phyloP scores from a whole-genome alignment of 2,329 filamentous ascomycete species.

The Microcyclospora tardicrescens region DNA sequence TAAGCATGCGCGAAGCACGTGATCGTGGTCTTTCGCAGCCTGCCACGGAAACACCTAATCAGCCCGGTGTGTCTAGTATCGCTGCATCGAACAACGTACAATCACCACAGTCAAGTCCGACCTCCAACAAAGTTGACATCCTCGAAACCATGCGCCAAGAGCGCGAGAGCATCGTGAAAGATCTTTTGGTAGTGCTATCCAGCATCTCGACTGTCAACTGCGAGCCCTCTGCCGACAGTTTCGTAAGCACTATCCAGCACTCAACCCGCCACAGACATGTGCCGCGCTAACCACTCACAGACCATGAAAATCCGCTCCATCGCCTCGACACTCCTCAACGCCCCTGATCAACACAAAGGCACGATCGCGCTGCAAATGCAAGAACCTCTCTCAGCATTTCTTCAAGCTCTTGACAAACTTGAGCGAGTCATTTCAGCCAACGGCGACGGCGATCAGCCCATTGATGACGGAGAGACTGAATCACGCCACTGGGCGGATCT shows the following conservation, averaged over 20 bases:
- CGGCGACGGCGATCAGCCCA: slow-evolving; percentile 18
- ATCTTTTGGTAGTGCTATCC: slow-evolving; percentile 60
- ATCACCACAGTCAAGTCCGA: slow-evolving; percentile 16
- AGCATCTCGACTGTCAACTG: slow-evolving; percentile 75
- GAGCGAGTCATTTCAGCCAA: slow-evolving; percentile 48
- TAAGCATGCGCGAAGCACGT: slow-evolving; percentile 58
- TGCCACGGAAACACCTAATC: slow-evolving; percentile 23
- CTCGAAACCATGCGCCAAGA: slow-evolving; percentile 59
- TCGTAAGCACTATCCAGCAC: slow-evolving; percentile 34
- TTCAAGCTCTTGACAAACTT: slow-evolving; percentile 61
- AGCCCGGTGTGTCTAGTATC: slow-evolving; percentile 20
- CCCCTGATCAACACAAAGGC: slow-evolving; percentile 41
- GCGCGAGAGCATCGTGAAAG: slow-evolving; percentile 67
- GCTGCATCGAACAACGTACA: slow-evolving; percentile 26
- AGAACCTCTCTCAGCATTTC: slow-evolving; percentile 56
- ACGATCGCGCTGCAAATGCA: slow-evolving; percentile 48
- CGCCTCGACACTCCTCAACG: slow-evolving; percentile 63
- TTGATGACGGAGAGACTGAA: slow-evolving; percentile 58
- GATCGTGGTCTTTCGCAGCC: slow-evolving; percentile 24
- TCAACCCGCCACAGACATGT: slow-evolving; percentile 2
- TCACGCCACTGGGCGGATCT: slow-evolving; percentile 66
- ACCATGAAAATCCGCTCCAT: slow-evolving; percentile 78
- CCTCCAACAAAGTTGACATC: slow-evolving; percentile 25
- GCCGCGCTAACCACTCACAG: slow-evolving; percentile 26
- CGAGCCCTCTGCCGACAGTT: slow-evolving; percentile 56